Conservation (phyloP, 805 yeast species). For the Kluyveromyces aestuarii region DNA sequence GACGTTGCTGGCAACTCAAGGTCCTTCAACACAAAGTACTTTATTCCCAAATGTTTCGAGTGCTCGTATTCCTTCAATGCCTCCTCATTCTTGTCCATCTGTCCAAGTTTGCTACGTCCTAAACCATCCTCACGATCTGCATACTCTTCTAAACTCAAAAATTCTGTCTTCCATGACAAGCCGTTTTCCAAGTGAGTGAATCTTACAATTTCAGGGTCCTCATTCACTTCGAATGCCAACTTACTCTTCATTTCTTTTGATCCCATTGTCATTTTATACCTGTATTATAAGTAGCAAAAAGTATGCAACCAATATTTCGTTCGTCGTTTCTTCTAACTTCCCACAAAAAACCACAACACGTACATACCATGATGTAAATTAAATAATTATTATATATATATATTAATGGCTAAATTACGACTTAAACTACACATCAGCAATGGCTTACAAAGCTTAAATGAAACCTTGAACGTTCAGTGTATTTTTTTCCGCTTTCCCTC, state of each 20-base stretch:
- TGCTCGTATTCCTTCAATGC: slow-evolving; percentile 11
- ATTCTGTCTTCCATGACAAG: slow-evolving; percentile 27
- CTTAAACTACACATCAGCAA: too few relatives aligned
- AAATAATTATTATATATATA: too few relatives aligned
- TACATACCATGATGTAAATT: too few relatives aligned
- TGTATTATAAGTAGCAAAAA: too few relatives aligned
- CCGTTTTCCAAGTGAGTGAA: slow-evolving; percentile 31
- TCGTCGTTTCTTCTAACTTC: too few relatives aligned
- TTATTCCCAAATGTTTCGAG: slow-evolving; percentile 26
- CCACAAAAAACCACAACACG: too few relatives aligned
- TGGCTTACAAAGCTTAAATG: too few relatives aligned
- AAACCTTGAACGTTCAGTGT: too few relatives aligned
- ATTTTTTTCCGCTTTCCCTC: too few relatives aligned
- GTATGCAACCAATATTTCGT: too few relatives aligned
- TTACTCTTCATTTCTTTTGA: not conserved
- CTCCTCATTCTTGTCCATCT: slow-evolving; percentile 10
- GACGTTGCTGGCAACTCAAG: slow-evolving; percentile 12
- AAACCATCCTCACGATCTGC: slow-evolving; percentile 29
- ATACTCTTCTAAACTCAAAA: slow-evolving; percentile 28
- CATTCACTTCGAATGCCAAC: slow-evolving; percentile 13
- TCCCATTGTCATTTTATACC: not conserved
- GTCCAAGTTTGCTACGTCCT: slow-evolving; percentile 24
- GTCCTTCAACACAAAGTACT: slow-evolving; percentile 29
- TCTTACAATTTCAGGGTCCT: slow-evolving; percentile 28
- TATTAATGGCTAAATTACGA: too few relatives aligned